Conservation (phyloP, 2,329 filamentous ascomycete species). For the Aspergillus cejpii region DNA sequence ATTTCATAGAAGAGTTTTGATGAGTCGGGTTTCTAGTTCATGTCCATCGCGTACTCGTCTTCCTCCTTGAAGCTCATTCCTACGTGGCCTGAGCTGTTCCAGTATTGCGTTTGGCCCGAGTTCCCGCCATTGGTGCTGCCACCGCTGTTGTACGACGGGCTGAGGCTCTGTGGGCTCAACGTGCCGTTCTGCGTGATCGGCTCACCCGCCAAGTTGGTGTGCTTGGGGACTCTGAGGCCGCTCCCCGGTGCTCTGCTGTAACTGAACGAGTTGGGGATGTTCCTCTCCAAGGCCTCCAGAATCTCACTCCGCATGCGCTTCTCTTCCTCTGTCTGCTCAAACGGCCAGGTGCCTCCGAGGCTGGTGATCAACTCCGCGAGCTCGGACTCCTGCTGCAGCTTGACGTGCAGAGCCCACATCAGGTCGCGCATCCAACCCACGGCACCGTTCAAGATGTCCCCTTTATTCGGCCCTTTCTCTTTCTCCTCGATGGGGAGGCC, state of each 20-base stretch:
- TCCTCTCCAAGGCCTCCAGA: conserved; percentile 76
- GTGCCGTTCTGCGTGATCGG: conserved; percentile 49
- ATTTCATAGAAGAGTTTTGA: conserved; percentile 16
- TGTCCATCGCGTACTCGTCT: conserved; percentile 85
- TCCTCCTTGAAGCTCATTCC: conserved; percentile 82
- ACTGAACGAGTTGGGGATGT: conserved; percentile 64
- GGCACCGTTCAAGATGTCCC: conserved; percentile 93
- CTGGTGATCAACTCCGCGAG: conserved; percentile 67
- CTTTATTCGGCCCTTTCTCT: conserved; percentile 98
- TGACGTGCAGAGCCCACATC: conserved; percentile 92
- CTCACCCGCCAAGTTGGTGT: conserved; percentile 86
- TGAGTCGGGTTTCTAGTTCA: conserved; percentile 32
- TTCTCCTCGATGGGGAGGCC: conserved; percentile 92
- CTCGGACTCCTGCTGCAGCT: conserved; percentile 82
- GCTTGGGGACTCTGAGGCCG: conserved; percentile 82
- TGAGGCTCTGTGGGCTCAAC: conserved; percentile 57
- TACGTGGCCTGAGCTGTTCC: conserved; percentile 47
- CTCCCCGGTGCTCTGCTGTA: conserved; percentile 80
- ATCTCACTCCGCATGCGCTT: conserved; percentile 92
- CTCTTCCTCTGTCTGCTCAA: conserved; percentile 83
- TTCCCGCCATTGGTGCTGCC: conserved; percentile 52
- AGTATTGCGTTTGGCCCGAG: conserved; percentile 48
- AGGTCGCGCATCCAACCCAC: conserved; percentile 96
- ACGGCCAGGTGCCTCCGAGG: conserved; percentile 68
- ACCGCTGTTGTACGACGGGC: conserved; percentile 64